phyloP scores from a whole-genome alignment of 805 yeast genomes.

The Suhomyces sp. region DNA sequence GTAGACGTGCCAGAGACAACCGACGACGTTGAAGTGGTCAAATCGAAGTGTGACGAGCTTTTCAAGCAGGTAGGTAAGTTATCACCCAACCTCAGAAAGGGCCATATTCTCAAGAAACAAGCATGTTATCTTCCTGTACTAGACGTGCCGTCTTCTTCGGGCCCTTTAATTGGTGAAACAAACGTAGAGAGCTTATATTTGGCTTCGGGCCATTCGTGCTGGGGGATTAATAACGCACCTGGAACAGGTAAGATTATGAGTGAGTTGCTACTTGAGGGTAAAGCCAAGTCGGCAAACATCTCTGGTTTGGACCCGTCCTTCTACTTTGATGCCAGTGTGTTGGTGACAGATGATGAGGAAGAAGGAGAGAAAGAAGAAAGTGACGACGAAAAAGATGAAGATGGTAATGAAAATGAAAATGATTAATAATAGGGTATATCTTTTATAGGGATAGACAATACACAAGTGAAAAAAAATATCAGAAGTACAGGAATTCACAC shows the following conservation, averaged over 20 bases:
- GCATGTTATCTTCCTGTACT: conserved; percentile 95
- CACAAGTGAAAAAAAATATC: too few relatives aligned
- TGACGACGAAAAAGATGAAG: neutral
- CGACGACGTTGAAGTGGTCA: conserved; percentile 86
- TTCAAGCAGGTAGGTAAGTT: conserved; percentile 77
- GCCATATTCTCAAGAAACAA: conserved; percentile 76
- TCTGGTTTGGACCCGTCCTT: conserved; percentile 80
- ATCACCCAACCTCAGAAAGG: conserved; percentile 65
- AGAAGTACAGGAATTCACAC: too few relatives aligned
- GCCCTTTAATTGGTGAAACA: conserved; percentile 93
- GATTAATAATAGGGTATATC: neutral
- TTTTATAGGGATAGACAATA: too few relatives aligned
- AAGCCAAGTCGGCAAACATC: conserved; percentile 71
- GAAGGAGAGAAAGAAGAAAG: conserved; percentile 1
- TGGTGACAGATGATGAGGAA: conserved; percentile 28
- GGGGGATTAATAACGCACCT: conserved; percentile 99
- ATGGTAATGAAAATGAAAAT: neutral
- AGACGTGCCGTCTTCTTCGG: conserved; percentile 87
- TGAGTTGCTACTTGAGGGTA: conserved; percentile 83
- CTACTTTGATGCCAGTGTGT: conserved; percentile 73
- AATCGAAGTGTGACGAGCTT: conserved; percentile 83
- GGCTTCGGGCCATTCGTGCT: conserved; percentile 95
- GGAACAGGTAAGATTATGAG: conserved; percentile 94
- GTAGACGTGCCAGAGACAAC: conserved; percentile 92
- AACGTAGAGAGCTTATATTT: conserved; percentile 73